Evolutionary conservation across 2,329 filamentous ascomycete species (phyloP).

Genomic region (Laburnicola sp.): DNA sequence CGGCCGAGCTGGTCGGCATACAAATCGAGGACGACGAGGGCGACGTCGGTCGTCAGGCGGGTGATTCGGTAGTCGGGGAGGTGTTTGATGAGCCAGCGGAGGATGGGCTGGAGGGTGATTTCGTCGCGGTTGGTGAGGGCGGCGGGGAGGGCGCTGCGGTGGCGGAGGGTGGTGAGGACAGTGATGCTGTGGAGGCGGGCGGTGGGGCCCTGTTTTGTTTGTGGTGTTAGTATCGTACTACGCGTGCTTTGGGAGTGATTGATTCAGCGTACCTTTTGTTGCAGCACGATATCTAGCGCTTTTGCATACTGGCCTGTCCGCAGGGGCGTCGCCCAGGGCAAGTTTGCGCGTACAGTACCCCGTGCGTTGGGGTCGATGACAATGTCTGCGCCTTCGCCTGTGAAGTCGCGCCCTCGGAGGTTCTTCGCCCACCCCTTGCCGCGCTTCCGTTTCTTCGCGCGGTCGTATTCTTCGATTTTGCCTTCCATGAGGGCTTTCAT

Average conservation of each 20-base stretch:
- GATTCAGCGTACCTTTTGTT: constrained; percentile 36
- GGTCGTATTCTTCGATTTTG: constrained; percentile 76
- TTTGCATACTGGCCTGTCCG: constrained; percentile 75
- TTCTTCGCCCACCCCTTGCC: constrained; percentile 64
- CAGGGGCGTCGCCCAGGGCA: constrained; percentile 79
- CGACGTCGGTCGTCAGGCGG: constrained; percentile 78
- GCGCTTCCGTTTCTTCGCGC: constrained; percentile 65
- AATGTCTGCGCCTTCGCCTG: constrained; percentile 83
- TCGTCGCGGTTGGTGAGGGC: constrained; percentile 83
- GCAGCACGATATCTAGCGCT: constrained; percentile 78
- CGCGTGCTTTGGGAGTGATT: too few relatives aligned
- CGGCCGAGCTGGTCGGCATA: constrained; percentile 80
- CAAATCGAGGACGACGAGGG: constrained; percentile 79
- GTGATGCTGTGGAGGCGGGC: constrained; percentile 62
- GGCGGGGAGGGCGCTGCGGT: constrained; percentile 80
- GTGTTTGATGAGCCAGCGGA: constrained; percentile 80
- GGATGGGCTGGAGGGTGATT: constrained; percentile 74
- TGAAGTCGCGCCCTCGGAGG: constrained; percentile 72
- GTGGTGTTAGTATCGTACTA: background rate
- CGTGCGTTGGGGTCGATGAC: constrained; percentile 77
- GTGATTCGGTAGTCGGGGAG: constrained; percentile 83
- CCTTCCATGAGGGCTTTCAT: constrained; percentile 82
- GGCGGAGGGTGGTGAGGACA: constrained; percentile 78
- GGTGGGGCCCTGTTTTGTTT: constrained; percentile 27
- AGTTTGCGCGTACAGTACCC: constrained; percentile 64